Evolutionary conservation across 2,329 filamentous ascomycete species (phyloP), one percentile per base, ranked within the genome.

Genomic region (Stemphylium vesicarium): DNA sequence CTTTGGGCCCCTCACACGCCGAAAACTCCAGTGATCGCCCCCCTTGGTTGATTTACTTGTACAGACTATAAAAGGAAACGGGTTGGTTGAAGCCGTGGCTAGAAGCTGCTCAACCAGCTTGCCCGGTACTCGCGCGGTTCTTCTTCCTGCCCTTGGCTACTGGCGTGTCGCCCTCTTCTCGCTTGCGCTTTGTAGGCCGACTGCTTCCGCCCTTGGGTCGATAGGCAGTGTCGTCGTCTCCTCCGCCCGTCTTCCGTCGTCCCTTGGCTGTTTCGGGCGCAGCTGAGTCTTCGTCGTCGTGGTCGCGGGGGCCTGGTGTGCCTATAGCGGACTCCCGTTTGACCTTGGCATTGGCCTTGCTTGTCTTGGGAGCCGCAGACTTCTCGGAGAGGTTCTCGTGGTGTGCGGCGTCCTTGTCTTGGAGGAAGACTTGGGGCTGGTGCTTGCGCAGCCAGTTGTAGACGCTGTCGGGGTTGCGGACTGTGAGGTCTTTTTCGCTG

Each of bases 361-460:
- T 63, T 36, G 60, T 56, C 31, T 63, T 63, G 24, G 70, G 65
- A 4, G 68, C 65, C 11, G 65, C 66, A 13, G 65, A 66, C 57
- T 73, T 73, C 48, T 72, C 72, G 0, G 73, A 70, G 40, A 69
- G 32, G 53, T 75, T 76, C 46, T 79, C 76, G 47, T 72, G 75
- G 48, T 74, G 70, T 9, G 57, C 57, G 6, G 65, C 66, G 56
- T 79, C 80, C 62, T 87, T 85, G 67, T 92, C 90, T 73, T 96
- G 89, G 16, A 96, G 79, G 78, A 96, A 93, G 43, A 92, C 88
- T 74, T 94, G 88, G 3, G 92, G 90, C 55, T 91, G 88, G 75
- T 96, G 84, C 71, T 91, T 88, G 59, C 91, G 85, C 11, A 99
- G 84, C 95, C 95, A 99, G 75, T 96, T 97, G 79, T 96, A 96